Base-by-base conservation (phyloP, 495 filamentous ascomycete genomes). In the Aspergillus ostianus region DNA sequence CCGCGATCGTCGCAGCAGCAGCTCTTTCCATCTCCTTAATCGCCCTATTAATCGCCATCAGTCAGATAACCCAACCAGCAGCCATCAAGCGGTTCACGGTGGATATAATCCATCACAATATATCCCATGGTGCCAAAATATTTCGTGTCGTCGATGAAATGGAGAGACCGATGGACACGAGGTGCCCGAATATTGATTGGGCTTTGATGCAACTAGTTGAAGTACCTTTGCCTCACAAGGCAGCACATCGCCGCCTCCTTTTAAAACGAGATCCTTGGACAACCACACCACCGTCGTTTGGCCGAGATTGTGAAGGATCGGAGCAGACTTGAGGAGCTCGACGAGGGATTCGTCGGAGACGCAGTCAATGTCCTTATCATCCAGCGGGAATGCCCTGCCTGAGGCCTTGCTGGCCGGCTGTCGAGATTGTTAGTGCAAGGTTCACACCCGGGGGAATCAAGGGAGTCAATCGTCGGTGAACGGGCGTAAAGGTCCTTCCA, bases 21-120 rank as follows among this genome's bases (percentile, higher is more conserved):
- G 29, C 29, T 7, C 29, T 32, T 32, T 32, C 29, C 3, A 32
- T 32, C 2, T 32, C 29, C 1, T 32, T 6, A 7, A 1, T 32
- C 7, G 29, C 29, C 6, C 29, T 32, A 32, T 32, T 32, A 1
- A 10, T 32, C 6, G 29, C 29, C 29, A 32, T 32, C 29, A 6
- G 29, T 1, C 29, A 32, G 8, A 32, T 32, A 1, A 32, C 29
- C 29, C 29, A 32, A 10, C 72, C 67, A 75, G 53, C 67, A 63
- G 27, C 64, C 60, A 48, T 62, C 63, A 47, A 72, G 64, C 4
- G 63, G 48, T 56, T 67, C 23, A 18, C 72, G 67, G 26, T 55
- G 4, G 56, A 74, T 61, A 60, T 62, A 74, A 61, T 74, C 67
- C 67, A 75, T 73, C n/a, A 72, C 57, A 60, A 75, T 64, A 57